Conservation (phyloP, 352 stramenopile species). For the Globisporangium uncinulatum region DNA sequence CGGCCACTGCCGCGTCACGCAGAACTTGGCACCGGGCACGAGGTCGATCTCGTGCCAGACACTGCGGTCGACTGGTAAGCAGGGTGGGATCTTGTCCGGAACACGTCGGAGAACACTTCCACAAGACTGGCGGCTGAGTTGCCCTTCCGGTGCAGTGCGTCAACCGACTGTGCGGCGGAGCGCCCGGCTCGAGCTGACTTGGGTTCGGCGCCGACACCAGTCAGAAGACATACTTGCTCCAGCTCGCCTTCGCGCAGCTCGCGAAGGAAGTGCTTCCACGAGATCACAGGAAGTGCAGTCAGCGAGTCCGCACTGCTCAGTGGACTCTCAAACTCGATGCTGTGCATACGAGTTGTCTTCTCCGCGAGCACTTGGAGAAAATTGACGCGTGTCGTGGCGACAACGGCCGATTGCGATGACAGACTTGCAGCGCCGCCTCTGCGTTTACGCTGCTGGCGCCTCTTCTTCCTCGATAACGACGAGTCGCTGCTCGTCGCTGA, state of each 20-base stretch:
- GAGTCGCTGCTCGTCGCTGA: background rate
- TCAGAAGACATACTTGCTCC: conserved; percentile 13
- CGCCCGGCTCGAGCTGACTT: conserved; percentile 12
- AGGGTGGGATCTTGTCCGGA: conserved; percentile 15
- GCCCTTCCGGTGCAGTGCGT: background rate
- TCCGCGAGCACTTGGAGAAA: background rate
- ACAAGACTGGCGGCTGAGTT: background rate
- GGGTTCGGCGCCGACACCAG: background rate
- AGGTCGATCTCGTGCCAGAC: conserved; percentile 24
- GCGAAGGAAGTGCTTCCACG: conserved; percentile 4
- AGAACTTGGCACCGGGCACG: conserved; percentile 20
- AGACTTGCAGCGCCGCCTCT: background rate
- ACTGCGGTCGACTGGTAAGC: conserved; percentile 10
- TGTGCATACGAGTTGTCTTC: background rate
- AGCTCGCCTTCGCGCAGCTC: conserved; percentile 16
- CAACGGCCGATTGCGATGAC: background rate
- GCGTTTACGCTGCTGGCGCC: background rate
- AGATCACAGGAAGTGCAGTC: background rate
- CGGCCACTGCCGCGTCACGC: conserved; percentile 19
- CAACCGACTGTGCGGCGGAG: conserved; percentile 13
- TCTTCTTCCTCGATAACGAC: background rate
- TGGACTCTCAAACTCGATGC: background rate
- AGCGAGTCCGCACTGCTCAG: background rate
- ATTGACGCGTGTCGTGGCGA: background rate
- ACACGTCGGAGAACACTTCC: background rate